These are phyloP conservation scores for Rasamsonia emersonii DNA, from an alignment of 2,329 filamentous ascomycete species.

Conservation along the genomic window DNA sequence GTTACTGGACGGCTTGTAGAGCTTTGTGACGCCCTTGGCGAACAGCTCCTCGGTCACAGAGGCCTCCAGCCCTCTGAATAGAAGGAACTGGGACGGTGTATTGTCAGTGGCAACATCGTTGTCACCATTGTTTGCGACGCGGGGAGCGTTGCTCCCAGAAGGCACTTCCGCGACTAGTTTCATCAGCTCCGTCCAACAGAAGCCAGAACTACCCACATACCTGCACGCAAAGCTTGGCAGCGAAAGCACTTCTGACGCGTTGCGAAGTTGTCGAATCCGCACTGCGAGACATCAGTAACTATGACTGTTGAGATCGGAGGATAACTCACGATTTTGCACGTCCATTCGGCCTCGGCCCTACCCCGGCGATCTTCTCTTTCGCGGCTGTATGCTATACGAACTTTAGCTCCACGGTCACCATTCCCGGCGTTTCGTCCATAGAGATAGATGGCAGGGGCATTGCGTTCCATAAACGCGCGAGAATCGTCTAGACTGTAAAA, in stretches of 20 bases:
- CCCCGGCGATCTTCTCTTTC: constrained; percentile 44
- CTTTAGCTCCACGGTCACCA: constrained; percentile 34
- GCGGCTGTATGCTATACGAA: constrained; percentile 46
- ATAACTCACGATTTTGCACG: constrained; percentile 41
- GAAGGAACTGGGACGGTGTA: constrained; percentile 65
- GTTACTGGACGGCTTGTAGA: constrained; percentile 52
- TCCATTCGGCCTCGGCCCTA: constrained; percentile 48
- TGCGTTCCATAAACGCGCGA: constrained; percentile 44
- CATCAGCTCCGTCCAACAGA: constrained; percentile 11
- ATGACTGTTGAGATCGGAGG: constrained; percentile 1
- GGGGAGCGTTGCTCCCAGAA: constrained; percentile 31
- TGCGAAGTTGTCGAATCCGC: constrained; percentile 49
- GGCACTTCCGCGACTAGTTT: constrained; percentile 22
- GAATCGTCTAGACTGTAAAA: constrained; percentile 44
- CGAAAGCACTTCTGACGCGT: constrained; percentile 49
- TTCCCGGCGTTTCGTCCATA: constrained; percentile 35
- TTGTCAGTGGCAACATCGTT: constrained; percentile 47
- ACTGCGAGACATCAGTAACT: constrained; percentile 30
- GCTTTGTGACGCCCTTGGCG: constrained; percentile 62
- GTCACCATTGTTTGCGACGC: constrained; percentile 44
- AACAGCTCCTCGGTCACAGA: constrained; percentile 65
- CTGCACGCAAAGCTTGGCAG: constrained; percentile 47
- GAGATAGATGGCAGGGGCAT: constrained; percentile 43
- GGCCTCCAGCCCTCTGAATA: constrained; percentile 62
- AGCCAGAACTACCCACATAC: constrained; percentile 31